Evolutionary conservation across 148 eudicot genomes (phyloP).

Genomic region (Arctostaphylos glauca): DNA sequence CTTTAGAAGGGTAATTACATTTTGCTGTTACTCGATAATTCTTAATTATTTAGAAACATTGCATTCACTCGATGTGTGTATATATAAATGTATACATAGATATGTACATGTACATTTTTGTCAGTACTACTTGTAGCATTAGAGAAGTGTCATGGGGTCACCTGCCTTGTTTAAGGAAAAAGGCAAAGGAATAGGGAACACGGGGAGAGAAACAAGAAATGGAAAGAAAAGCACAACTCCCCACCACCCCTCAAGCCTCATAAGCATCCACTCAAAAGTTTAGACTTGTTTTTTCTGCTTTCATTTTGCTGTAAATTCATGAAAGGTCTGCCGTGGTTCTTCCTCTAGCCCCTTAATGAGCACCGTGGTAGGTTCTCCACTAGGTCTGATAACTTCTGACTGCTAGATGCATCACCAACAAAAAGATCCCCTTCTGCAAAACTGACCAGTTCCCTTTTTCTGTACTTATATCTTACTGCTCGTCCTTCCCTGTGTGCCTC

Average conservation of each 20-base stretch:
- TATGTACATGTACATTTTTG: too few species aligned
- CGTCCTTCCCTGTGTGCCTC: not conserved
- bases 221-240: not conserved
- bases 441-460: too few species aligned
- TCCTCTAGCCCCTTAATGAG: not conserved
- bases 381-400: not conserved
- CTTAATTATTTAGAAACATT: not conserved
- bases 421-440: not conserved
- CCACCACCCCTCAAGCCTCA: not conserved
- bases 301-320: not conserved
- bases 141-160: not conserved
- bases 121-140: not conserved
- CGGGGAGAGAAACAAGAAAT: not conserved
- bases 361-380: not conserved
- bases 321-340: not conserved
- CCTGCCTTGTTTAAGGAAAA: not conserved
- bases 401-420: not conserved
- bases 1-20: not conserved
- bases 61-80: not conserved
- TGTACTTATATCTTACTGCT: too few species aligned
- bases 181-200: too few species aligned
- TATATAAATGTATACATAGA: too few species aligned
- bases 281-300: not conserved
- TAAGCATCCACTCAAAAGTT: not conserved
- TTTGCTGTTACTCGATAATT: not conserved